phyloP scores from a whole-genome alignment of 441 rosid species.

The Breynia disticha region DNA sequence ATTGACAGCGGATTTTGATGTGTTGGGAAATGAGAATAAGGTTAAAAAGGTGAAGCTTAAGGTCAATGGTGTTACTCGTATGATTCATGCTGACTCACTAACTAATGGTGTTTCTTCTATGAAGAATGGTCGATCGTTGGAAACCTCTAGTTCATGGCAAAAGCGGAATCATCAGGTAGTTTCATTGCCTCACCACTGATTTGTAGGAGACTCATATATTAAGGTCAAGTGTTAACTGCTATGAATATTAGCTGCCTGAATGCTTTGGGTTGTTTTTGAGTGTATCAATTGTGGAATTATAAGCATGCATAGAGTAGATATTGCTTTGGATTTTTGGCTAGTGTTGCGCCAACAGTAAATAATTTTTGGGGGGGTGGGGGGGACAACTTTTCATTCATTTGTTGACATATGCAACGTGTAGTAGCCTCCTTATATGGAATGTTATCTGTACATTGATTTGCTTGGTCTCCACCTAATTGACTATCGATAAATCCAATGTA shows the following conservation, averaged over 20 bases:
- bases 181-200: neutral
- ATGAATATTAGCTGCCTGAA: too few species aligned
- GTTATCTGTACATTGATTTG: conserved; percentile 26
- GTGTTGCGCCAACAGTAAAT: conserved; percentile 10
- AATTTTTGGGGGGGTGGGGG: too few species aligned
- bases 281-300: neutral
- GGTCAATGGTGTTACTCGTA: conserved; percentile 50
- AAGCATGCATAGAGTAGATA: neutral
- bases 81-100: conserved; percentile 38
- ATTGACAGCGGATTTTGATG: conserved; percentile 24
- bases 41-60: conserved; percentile 61
- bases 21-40: conserved; percentile 34
- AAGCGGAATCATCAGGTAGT: conserved; percentile 46
- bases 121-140: conserved; percentile 21
- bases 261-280: neutral
- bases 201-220: neutral
- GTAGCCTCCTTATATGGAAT: conserved; percentile 20
- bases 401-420: conserved; percentile 4
- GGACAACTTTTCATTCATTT: neutral
- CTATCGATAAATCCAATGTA: conserved; percentile 9
- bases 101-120: conserved; percentile 39
- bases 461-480: conserved; percentile 13
- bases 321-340: conserved; percentile 1
- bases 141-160: conserved; percentile 1
- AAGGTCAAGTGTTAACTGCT: neutral